phyloP scores from a whole-genome alignment of 306 rosid genomes.

The Vigna trinervia region DNA sequence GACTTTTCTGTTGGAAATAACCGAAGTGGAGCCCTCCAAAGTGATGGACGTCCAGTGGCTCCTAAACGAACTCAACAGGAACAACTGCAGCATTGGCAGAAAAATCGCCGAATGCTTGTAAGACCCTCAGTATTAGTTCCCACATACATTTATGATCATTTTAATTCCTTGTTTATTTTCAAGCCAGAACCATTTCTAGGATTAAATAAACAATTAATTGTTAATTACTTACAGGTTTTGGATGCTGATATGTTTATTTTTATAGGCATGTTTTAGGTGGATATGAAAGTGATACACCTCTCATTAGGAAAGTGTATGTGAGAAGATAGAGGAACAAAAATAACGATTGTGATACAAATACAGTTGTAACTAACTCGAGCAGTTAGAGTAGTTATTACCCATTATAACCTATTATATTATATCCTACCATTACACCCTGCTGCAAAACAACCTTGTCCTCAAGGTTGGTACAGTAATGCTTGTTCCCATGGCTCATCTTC shows the following conservation, averaged over 20 bases:
- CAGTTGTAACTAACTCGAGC: too few species aligned
- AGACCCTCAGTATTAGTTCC: slow-evolving; percentile 40
- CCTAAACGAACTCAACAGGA: slow-evolving; percentile 77
- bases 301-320: too few species aligned
- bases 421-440: too few species aligned
- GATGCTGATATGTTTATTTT: not conserved
- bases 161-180: slow-evolving; percentile 39
- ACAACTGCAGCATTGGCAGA: slow-evolving; percentile 83
- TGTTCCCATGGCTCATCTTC: too few species aligned
- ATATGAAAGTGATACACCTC: too few species aligned
- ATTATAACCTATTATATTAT: too few species aligned
- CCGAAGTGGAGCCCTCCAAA: slow-evolving; percentile 90
- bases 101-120: slow-evolving; percentile 83
- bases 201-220: not conserved
- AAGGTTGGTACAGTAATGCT: too few species aligned
- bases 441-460: too few species aligned
- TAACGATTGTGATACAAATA: too few species aligned
- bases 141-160: slow-evolving; percentile 37
- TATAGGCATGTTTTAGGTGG: not conserved
- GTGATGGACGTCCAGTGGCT: slow-evolving; percentile 69
- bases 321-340: too few species aligned
- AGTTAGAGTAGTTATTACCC: too few species aligned
- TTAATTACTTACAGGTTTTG: slow-evolving; percentile 4
- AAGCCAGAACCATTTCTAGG: not conserved
- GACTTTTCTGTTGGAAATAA: slow-evolving; percentile 79